Evolutionary conservation across 331 rosid genomes (phyloP), one percentile per base, ranked within the genome.

Genomic region (Spiraea crenata): DNA sequence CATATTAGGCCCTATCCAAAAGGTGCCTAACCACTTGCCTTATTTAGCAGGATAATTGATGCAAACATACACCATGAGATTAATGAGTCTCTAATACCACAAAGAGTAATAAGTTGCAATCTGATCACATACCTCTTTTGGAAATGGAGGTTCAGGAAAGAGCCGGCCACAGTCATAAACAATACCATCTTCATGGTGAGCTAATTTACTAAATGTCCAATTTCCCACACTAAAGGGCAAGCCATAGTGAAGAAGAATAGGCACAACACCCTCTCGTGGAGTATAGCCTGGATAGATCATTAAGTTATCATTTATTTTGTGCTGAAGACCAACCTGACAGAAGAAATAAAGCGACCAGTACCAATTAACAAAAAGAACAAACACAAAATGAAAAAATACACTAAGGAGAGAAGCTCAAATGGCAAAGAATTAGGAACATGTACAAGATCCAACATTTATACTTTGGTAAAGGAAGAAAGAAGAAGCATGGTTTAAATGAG

Each of bases 81-180:
- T 57, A 9, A 40, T 14, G 7, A 47, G 46, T 70, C 68, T 63
- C 45, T 74, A 65, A 65, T 20, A 57, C 60, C 7, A 57, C 17
- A 65, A 63, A 16, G 7, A 65, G 34, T 39, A 63, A 47, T 19
- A 35, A 63, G 5, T 42, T 46, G 4, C 20, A 5, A 13, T 80
- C 51, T 34, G 63, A 57, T 72, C 62, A 73, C 71, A 46, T 86
- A 95, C 99, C 96, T 95, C 95, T 76, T 75, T 85, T 31, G 99
- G 99, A 82, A 83, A 95, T 57, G 97, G 99, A 78, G 99, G 99
- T 74, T 89, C 95, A 10, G 99, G 96, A 74, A 95, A 95, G 63
- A 89, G 93, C 74, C 55, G 83, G 55, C 82, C 85, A 61, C 99
- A 95, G 63, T 89, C 76, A 72, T 89, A 91, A 59, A 91, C 97